Evolutionary conservation across 768 basidiomycete genomes (phyloP).

Genomic region (Paxillus rubicundulus): DNA sequence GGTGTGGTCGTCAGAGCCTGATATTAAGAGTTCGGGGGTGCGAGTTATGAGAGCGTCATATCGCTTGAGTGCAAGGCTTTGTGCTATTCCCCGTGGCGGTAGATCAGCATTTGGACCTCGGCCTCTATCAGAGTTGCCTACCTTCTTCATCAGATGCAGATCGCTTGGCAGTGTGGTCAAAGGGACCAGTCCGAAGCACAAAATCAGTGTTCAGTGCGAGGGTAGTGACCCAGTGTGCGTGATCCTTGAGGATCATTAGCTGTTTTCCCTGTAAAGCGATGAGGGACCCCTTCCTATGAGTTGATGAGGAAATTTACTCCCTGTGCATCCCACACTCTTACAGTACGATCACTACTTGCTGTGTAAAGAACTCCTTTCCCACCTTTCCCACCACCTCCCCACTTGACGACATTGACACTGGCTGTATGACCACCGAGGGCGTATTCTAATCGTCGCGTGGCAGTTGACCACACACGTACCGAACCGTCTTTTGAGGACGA

Average conservation of each 20-base stretch:
- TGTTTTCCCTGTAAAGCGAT: conserved; percentile 64
- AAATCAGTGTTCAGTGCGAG: conserved; percentile 95
- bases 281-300: conserved; percentile 1
- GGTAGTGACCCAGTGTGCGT: conserved; percentile 99
- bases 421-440: conserved; percentile 92
- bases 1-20: conserved; percentile 97
- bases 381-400: conserved; percentile 82
- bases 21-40: conserved; percentile 81
- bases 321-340: conserved; percentile 91
- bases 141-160: conserved; percentile 83
- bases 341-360: conserved; percentile 90
- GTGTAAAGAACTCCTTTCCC: conserved; percentile 83
- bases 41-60: conserved; percentile 68
- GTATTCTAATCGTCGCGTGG: conserved; percentile 70
- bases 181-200: conserved; percentile 90
- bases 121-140: conserved; percentile 28
- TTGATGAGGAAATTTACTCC: conserved; percentile 44
- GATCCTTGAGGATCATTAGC: conserved; percentile 84
- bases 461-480: conserved; percentile 89
- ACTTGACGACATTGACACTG: conserved; percentile 91
- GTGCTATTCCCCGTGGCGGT: conserved; percentile 46
- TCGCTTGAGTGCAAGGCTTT: conserved; percentile 69
- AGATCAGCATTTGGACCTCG: background rate
- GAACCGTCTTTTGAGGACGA: conserved; percentile 96
- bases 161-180: conserved; percentile 80